Conservation (phyloP, 441 rosid genomes). For the Syzygium malaccense region DNA sequence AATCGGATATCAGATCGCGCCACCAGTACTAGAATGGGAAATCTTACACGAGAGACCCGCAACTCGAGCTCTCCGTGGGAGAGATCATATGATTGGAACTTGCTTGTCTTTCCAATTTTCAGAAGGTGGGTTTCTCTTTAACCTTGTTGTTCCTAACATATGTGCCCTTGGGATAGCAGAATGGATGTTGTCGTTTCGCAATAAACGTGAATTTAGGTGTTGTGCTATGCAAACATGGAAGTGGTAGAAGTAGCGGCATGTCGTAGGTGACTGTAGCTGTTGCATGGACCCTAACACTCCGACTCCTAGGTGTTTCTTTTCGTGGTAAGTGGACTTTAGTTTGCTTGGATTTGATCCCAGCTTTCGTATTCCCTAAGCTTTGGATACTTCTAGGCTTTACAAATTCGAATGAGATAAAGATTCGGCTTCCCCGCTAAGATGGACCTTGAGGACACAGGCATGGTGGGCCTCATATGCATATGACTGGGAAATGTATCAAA, state of each 20-base stretch:
- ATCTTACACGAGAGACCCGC: not conserved
- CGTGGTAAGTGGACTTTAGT: not conserved
- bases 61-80: not conserved
- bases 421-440: not conserved
- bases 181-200: not conserved
- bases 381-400: not conserved
- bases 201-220: not conserved
- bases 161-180: not conserved
- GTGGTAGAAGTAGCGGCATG: not conserved
- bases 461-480: not conserved
- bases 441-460: not conserved
- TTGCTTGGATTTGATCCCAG: not conserved
- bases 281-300: not conserved
- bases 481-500: too few relatives aligned
- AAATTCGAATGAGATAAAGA: not conserved
- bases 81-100: not conserved
- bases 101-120: not conserved
- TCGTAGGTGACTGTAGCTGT: not conserved
- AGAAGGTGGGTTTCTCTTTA: too few relatives aligned
- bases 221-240: not conserved
- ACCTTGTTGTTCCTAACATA: too few relatives aligned
- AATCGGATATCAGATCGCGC: not conserved
- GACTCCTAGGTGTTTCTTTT: not conserved
- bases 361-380: not conserved
- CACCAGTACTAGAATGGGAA: not conserved